phyloP scores from a whole-genome alignment of 352 stramenopile genomes.

The Globisporangium iwayamae region DNA sequence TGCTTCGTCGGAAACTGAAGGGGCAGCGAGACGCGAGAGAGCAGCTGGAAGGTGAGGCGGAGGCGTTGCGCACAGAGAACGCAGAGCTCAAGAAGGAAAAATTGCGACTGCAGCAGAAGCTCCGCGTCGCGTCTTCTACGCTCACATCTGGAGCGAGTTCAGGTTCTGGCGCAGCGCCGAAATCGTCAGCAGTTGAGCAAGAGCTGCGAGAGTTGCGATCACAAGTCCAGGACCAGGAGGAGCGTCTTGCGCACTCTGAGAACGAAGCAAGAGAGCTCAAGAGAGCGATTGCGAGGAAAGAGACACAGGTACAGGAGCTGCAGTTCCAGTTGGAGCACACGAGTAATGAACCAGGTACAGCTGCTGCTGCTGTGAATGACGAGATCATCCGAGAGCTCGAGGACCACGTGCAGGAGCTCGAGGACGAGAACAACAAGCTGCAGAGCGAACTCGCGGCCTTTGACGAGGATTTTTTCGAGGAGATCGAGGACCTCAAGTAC shows the following conservation, averaged over 20 bases:
- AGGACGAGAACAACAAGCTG: constrained; percentile 72
- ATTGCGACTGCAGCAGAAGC: constrained; percentile 61
- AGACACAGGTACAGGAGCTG: constrained; percentile 30
- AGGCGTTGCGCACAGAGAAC: constrained; percentile 34
- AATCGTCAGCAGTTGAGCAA: constrained; percentile 14
- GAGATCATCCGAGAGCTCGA: constrained; percentile 5
- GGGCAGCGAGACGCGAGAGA: constrained; percentile 41
- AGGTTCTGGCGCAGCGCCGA: constrained; percentile 9
- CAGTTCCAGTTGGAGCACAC: constrained; percentile 4
- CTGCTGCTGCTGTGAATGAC: constrained; percentile 6
- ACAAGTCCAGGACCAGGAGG: constrained; percentile 25
- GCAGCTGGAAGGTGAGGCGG: constrained; percentile 35
- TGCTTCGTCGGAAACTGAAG: constrained; percentile 41
- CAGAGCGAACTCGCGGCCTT: constrained; percentile 86
- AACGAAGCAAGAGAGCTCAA: not conserved
- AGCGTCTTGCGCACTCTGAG: constrained; percentile 1
- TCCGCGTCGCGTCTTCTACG: constrained; percentile 39
- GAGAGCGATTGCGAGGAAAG: not conserved
- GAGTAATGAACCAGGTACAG: not conserved
- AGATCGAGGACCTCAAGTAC: constrained; percentile 96
- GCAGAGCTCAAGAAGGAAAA: constrained; percentile 57
- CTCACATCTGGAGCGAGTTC: constrained; percentile 7
- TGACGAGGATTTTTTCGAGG: constrained; percentile 94
- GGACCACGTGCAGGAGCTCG: constrained; percentile 29
- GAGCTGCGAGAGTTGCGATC: constrained; percentile 20